A percentile compares a stretch with the other conserved stretches of the same genome.
Evolutionary conservation across 352 stramenopile genomes (phyloP).

Genomic region (Phytophthora tentaculata): DNA sequence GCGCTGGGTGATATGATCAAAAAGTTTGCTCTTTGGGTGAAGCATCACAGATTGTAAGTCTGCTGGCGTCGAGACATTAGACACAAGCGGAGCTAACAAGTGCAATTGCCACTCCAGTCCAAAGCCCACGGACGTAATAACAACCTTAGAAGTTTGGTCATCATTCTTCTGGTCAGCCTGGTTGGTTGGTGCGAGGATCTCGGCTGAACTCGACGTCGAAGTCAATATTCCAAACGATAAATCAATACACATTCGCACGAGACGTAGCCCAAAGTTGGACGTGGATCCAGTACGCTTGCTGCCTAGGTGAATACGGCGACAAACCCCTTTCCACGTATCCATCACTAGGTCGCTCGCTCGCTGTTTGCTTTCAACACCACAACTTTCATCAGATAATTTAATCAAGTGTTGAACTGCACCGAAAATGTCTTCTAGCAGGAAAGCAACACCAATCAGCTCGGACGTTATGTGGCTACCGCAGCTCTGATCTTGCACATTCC

Average conservation of each 20-base stretch:
- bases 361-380: conserved; percentile 1
- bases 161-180: conserved; percentile 8
- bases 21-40: conserved; percentile 59
- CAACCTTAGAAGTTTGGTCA: conserved; percentile 1
- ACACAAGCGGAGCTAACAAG: conserved; percentile 47
- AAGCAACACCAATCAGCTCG: conserved; percentile 52
- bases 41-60: conserved; percentile 43
- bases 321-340: conserved; percentile 52
- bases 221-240: conserved; percentile 56
- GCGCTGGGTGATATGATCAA: conserved; percentile 27
- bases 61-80: conserved; percentile 13
- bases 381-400: conserved; percentile 23
- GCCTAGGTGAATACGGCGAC: conserved; percentile 38
- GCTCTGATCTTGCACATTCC: background rate
- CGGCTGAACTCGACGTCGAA: conserved; percentile 9
- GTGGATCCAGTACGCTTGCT: conserved; percentile 5
- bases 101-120: conserved; percentile 56
- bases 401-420: conserved; percentile 45
- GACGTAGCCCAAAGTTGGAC: conserved; percentile 48
- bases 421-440: conserved; percentile 57
- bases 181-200: background rate
- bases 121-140: conserved; percentile 36
- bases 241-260: conserved; percentile 56
- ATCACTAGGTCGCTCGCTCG: conserved; percentile 20
- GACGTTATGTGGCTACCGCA: conserved; percentile 21